Evolutionary conservation across 441 rosid species (phyloP), one percentile per base, ranked within the genome.

Genomic region (Gossypium lobatum): DNA sequence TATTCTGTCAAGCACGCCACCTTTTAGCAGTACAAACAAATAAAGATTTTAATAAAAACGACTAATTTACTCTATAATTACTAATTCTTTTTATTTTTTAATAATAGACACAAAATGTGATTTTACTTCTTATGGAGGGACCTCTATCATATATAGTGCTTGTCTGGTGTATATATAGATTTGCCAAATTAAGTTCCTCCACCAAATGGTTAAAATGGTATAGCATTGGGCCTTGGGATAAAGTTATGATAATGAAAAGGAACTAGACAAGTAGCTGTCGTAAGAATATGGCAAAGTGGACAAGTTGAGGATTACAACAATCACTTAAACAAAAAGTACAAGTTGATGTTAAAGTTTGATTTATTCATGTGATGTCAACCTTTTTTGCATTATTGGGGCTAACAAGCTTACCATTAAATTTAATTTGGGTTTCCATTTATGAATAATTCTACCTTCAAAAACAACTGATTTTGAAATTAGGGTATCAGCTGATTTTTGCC

Each of bases 181-280:
- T 8, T 6, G 11, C 8, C 8, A 54, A 54, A 18, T 54, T 54
- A 17, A 63, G 48, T 37, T 34, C 3, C 23, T 3, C 25, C 2
- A 45, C 16, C 10, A 10, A 39, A 52, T 18, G 20, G 53, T 6
- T 64, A 42, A 39, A 42, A 42, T 20, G 25, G 21, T 6, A 53
- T 11, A 5, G 18, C 71, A 54, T 18, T 34, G 46, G 52, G 34
- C 4, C 37, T 17, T 10, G 39, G 26, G 31, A 54, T 23, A 54
- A 67, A 67, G 50, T 23, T 26, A 16, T 57, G 66, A 58, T 25
- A 25, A 48, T 39, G 60, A 74, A 45, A 18, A 57, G 71, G 31
- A 39, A 26, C 58, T 16, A 42, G 58, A 18, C 59, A 17, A 17
- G 11, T 53, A 18, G 25, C 0, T 74, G 59, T 2, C 31, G 26